Conservation (phyloP, 306 rosid species). For the Benincasa hispida region DNA sequence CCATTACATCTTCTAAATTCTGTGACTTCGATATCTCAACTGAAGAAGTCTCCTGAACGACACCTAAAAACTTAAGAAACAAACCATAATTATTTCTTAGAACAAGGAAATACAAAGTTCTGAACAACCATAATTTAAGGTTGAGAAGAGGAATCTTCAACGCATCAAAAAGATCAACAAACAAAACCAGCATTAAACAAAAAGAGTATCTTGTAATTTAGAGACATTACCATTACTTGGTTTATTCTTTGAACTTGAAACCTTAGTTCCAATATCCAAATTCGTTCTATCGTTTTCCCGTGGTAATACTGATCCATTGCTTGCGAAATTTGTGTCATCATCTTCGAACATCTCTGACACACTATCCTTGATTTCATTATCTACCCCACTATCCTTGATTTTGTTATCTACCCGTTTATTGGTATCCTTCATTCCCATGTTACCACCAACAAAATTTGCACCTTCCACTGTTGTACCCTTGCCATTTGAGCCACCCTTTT, state of each 20-base stretch:
- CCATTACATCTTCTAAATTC: slow-evolving; percentile 21
- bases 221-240: slow-evolving; percentile 40
- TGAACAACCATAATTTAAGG: neutral
- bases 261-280: slow-evolving; percentile 15
- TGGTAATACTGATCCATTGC: neutral
- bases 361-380: slow-evolving; percentile 1
- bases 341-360: slow-evolving; percentile 10
- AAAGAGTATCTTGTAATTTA: slow-evolving; percentile 10
- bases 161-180: neutral
- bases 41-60: slow-evolving; percentile 28
- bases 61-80: slow-evolving; percentile 43
- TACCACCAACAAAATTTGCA: slow-evolving; percentile 18
- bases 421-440: slow-evolving; percentile 2
- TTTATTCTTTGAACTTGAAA: slow-evolving; percentile 1
- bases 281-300: slow-evolving; percentile 10
- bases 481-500: slow-evolving; percentile 9
- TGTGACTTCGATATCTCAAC: slow-evolving; percentile 21
- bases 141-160: neutral
- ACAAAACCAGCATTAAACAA: neutral
- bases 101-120: neutral
- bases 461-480: neutral
- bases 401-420: slow-evolving; percentile 11
- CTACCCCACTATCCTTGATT: slow-evolving; percentile 8
- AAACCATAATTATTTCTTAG: slow-evolving; percentile 5
- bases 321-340: slow-evolving; percentile 7